A percentile compares a stretch with the other conserved stretches of the same genome.
These are phyloP conservation scores for Leishmania guyanensis DNA, from an alignment of 208 protist species.

Conservation along the genomic window DNA sequence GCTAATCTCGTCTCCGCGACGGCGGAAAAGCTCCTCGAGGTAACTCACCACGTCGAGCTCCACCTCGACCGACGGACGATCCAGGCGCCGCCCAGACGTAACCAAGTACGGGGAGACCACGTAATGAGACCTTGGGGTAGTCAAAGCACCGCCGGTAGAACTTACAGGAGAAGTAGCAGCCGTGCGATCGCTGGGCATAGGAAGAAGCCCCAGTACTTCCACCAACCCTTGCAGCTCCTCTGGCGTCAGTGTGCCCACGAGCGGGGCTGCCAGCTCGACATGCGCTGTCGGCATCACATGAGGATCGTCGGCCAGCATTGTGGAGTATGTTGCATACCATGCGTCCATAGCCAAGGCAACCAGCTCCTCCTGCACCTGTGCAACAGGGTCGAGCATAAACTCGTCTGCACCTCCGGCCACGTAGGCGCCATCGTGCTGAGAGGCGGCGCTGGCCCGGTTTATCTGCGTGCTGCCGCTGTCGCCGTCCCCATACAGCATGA, in stretches of 20 bases:
- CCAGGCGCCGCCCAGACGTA: conserved; percentile 61
- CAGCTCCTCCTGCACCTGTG: conserved; percentile 65
- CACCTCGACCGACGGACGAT: conserved; percentile 71
- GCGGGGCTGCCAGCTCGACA: conserved; percentile 67
- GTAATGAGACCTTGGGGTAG: conserved; percentile 26
- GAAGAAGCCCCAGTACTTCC: conserved; percentile 57
- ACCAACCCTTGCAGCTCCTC: conserved; percentile 64
- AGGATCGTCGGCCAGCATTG: conserved; percentile 63
- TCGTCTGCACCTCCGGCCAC: neutral
- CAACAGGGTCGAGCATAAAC: conserved; percentile 5
- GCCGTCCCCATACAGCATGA: conserved; percentile 2
- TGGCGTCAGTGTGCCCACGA: conserved; percentile 45
- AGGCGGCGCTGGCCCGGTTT: neutral
- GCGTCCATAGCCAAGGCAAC: conserved; percentile 80
- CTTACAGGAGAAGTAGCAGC: neutral
- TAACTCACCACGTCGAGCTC: conserved; percentile 73
- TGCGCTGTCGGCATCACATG: conserved; percentile 56
- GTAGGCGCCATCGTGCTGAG: neutral
- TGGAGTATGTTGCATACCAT: conserved; percentile 87
- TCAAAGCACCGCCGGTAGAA: neutral
- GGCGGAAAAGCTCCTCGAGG: conserved; percentile 67
- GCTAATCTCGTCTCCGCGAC: conserved; percentile 53
- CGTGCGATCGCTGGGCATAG: neutral
- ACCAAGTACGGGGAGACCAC: conserved; percentile 49
- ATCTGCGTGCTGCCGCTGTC: neutral